These are phyloP conservation scores for Trichophyton verrucosum DNA, from an alignment of 2,329 filamentous ascomycete species.

Conservation along the genomic window DNA sequence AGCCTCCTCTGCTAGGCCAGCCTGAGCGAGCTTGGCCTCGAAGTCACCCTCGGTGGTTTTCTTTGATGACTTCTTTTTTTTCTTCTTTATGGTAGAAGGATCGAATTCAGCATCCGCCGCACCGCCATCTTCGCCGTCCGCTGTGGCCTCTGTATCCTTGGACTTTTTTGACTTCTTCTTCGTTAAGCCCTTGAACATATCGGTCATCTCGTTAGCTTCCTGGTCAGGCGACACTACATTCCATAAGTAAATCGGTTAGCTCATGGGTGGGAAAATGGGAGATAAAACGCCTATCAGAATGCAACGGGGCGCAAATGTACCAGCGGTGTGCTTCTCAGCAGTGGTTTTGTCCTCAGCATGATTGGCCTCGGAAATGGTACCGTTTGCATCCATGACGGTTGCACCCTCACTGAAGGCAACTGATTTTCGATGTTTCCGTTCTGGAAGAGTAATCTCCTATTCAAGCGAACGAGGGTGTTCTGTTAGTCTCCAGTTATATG, in stretches of 20 bases:
- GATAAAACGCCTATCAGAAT: neutral
- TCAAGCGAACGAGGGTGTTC: slow-evolving; percentile 10
- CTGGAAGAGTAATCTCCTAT: slow-evolving; percentile 27
- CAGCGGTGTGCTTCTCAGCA: slow-evolving; percentile 63
- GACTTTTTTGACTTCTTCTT: slow-evolving; percentile 57
- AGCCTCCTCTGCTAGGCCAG: slow-evolving; percentile 47
- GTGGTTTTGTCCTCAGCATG: slow-evolving; percentile 64
- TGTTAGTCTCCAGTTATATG: slow-evolving; percentile 14
- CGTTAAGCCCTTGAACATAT: slow-evolving; percentile 55
- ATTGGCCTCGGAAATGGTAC: slow-evolving; percentile 63
- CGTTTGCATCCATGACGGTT: slow-evolving; percentile 79
- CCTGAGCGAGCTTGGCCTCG: slow-evolving; percentile 53
- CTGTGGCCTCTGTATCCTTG: slow-evolving; percentile 43
- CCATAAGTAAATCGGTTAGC: slow-evolving; percentile 43
- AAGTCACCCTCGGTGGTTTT: slow-evolving; percentile 50
- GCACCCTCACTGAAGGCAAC: slow-evolving; percentile 86
- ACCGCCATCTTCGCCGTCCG: slow-evolving; percentile 38
- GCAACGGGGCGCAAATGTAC: slow-evolving; percentile 34
- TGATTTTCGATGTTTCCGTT: slow-evolving; percentile 66
- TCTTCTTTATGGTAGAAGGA: slow-evolving; percentile 63
- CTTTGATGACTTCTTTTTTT: slow-evolving; percentile 59
- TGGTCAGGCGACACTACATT: slow-evolving; percentile 38
- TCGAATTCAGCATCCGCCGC: slow-evolving; percentile 51
- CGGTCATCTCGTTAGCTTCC: slow-evolving; percentile 52
- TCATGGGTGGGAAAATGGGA: neutral